Conservation (phyloP, 2,329 filamentous ascomycete species). For the Ophiostoma pallidulum region DNA sequence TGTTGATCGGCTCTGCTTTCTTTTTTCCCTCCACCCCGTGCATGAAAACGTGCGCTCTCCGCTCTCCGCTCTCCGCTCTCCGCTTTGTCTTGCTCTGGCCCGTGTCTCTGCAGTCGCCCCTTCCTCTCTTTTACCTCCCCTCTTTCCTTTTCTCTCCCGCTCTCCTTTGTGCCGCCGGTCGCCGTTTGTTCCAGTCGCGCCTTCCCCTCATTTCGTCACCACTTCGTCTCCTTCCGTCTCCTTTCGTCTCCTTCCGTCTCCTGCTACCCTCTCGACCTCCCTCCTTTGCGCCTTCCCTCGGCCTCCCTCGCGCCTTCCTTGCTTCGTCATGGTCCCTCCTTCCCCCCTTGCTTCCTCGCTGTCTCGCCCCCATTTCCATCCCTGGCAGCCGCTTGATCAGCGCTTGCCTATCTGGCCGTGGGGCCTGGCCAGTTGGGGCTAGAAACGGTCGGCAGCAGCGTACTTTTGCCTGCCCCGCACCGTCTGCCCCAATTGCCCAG, state of each 20-base stretch:
- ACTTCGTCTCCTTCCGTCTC: not conserved
- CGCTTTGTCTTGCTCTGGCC: not conserved
- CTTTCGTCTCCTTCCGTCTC: too few relatives aligned
- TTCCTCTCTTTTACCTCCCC: not conserved
- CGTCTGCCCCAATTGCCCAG: too few relatives aligned
- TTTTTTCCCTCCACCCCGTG: not conserved
- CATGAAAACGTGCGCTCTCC: too few relatives aligned
- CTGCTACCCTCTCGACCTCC: too few relatives aligned
- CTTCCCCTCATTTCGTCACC: slow-evolving; percentile 8
- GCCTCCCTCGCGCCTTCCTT: not conserved
- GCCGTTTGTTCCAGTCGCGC: too few relatives aligned
- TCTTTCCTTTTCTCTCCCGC: not conserved
- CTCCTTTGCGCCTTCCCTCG: too few relatives aligned
- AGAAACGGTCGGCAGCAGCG: slow-evolving; percentile 1
- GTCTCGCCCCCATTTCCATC: not conserved
- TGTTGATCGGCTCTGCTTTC: slow-evolving; percentile 24
- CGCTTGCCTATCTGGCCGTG: not conserved
- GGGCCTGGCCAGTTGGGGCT: not conserved
- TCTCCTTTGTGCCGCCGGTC: too few relatives aligned
- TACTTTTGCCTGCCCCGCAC: too few relatives aligned
- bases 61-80: not conserved
- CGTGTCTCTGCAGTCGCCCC: too few relatives aligned
- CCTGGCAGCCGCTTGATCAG: slow-evolving; percentile 6
- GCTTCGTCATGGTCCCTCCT: not conserved
- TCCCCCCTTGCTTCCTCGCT: not conserved